Percentiles rank a stretch among this genome's conserved stretches.
phyloP scores from a whole-genome alignment of 257 asterid species.

The Plantago elongata region DNA sequence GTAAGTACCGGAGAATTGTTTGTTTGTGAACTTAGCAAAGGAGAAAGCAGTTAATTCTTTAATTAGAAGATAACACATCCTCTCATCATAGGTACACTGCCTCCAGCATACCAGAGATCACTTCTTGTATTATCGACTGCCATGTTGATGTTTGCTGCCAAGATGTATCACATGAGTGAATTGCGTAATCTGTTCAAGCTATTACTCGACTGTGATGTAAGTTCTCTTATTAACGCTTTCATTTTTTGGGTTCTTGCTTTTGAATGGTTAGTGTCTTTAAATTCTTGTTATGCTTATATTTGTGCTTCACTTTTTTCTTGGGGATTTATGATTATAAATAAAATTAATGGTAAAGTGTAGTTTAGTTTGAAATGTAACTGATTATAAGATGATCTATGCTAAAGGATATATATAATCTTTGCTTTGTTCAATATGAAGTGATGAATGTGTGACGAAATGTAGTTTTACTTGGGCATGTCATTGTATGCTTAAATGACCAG shows the following conservation, averaged over 20 bases:
- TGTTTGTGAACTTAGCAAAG: slow-evolving; percentile 1
- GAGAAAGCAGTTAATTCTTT: not conserved
- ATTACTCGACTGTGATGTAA: slow-evolving; percentile 56
- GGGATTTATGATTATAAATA: not conserved
- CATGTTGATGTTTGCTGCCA: slow-evolving; percentile 71
- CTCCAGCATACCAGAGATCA: slow-evolving; percentile 66
- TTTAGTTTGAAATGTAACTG: not conserved
- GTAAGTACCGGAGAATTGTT: slow-evolving; percentile 49
- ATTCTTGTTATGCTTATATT: not conserved
- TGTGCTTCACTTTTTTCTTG: not conserved
- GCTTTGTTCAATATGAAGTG: too few species aligned
- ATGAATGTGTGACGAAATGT: too few species aligned
- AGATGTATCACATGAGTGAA: slow-evolving; percentile 59
- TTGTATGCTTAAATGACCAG: too few species aligned
- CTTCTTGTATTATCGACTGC: slow-evolving; percentile 74
- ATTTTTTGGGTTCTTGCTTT: slow-evolving; percentile 4
- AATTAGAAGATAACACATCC: slow-evolving; percentile 11
- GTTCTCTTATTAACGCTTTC: slow-evolving; percentile 28
- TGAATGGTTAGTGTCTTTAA: not conserved
- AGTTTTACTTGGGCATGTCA: too few species aligned
- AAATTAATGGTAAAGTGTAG: not conserved
- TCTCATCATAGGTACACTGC: slow-evolving; percentile 49
- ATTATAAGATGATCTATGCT: too few species aligned
- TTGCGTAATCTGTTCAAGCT: slow-evolving; percentile 45
- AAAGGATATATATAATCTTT: too few species aligned